A percentile compares a stretch with the other conserved stretches of the same genome.
These are phyloP conservation scores for Psidium guajava DNA, from an alignment of 345 rosid species.

Conservation along the genomic window DNA sequence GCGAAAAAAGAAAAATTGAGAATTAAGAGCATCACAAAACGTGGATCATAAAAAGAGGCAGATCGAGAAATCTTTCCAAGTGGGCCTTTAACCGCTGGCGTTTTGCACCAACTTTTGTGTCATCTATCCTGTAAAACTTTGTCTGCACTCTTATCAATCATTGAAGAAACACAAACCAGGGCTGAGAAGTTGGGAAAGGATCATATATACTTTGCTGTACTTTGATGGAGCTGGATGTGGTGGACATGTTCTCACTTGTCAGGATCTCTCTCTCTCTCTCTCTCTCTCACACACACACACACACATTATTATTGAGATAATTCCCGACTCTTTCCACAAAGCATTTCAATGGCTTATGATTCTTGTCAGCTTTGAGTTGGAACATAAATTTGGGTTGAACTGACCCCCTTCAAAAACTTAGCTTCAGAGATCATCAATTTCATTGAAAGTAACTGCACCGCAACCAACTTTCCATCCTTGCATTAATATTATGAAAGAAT, in stretches of 20 bases:
- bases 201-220: neutral
- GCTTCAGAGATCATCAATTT: neutral
- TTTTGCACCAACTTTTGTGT: conserved; percentile 14
- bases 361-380: neutral
- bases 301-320: conserved; percentile 6
- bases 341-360: neutral
- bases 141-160: conserved; percentile 22
- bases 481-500: conserved; percentile 8
- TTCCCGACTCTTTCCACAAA: neutral
- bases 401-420: neutral
- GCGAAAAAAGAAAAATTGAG: neutral
- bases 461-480: conserved; percentile 17
- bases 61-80: neutral
- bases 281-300: conserved; percentile 1
- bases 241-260: conserved; percentile 5
- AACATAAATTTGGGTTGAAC: neutral
- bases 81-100: conserved; percentile 5
- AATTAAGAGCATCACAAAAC: neutral
- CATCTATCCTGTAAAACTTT: conserved; percentile 10
- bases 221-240: conserved; percentile 3
- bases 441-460: conserved; percentile 2
- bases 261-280: conserved; percentile 3
- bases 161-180: conserved; percentile 7
- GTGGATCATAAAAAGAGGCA: neutral
- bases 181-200: conserved; percentile 3